phyloP scores from a whole-genome alignment of 78 protist species.

The slime mould (Dictyostelium discoideum) region DNA sequence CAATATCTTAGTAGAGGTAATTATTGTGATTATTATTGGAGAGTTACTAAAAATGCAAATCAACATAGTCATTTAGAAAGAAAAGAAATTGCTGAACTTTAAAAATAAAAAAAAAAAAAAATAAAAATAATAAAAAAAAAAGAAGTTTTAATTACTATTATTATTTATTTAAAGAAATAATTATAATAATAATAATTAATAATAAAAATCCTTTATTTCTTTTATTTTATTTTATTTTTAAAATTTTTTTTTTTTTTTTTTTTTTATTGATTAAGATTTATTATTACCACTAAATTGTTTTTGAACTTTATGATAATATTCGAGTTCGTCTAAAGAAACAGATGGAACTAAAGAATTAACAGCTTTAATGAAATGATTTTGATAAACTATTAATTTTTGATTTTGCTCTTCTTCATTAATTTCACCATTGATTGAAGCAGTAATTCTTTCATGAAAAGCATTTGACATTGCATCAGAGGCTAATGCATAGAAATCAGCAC shows the following conservation, averaged over 20 bases:
- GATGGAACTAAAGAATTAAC: constrained; percentile 67
- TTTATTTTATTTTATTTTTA: neutral
- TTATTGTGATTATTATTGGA: constrained; percentile 79
- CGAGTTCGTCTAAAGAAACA: constrained; percentile 67
- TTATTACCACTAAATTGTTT: constrained; percentile 36
- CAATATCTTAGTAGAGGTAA: constrained; percentile 66
- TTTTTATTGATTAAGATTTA: constrained; percentile 6
- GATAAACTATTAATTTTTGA: constrained; percentile 39
- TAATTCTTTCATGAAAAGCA: constrained; percentile 71
- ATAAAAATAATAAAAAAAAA: neutral
- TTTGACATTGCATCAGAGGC: constrained; percentile 75
- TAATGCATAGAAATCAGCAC: constrained; percentile 85
- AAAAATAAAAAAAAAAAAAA: neutral
- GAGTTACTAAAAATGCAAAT: constrained; percentile 56
- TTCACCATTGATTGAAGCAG: neutral
- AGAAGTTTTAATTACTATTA: neutral
- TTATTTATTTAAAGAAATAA: neutral
- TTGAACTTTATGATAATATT: constrained; percentile 70
- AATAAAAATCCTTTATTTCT: no score
- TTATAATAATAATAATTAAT: no score
- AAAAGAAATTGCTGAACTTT: constrained; percentile 61
- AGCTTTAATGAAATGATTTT: constrained; percentile 69
- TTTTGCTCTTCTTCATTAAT: constrained; percentile 14
- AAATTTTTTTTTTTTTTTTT: neutral
- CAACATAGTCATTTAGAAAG: constrained; percentile 56